Evolutionary conservation across 768 basidiomycete species (phyloP).

Genomic region (Cystofilobasidium macerans): DNA sequence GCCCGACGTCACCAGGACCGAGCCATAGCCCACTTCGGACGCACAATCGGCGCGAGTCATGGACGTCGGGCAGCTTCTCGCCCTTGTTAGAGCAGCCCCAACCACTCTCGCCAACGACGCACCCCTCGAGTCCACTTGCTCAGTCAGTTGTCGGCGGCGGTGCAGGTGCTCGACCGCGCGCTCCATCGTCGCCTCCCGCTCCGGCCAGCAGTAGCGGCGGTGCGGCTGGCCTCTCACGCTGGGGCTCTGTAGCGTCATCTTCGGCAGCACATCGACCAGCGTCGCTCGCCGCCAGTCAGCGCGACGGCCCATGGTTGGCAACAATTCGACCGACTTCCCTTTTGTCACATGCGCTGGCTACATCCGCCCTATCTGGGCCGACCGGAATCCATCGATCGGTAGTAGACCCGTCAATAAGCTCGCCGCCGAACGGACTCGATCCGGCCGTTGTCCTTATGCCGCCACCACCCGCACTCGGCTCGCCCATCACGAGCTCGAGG

Average conservation of each 20-base stretch:
- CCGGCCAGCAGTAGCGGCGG: not conserved
- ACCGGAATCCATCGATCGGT: not conserved
- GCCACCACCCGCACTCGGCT: not conserved
- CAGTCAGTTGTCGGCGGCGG: not conserved
- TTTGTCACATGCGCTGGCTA: not conserved
- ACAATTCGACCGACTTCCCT: not conserved
- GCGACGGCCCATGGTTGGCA: not conserved
- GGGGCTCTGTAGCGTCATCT: not conserved
- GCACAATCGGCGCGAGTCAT: not conserved
- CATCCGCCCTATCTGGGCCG: not conserved
- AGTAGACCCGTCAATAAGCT: no score
- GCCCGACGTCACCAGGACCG: no score
- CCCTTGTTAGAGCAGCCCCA: not conserved
- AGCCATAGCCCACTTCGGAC: not conserved
- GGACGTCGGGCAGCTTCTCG: not conserved
- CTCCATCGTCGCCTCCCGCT: not conserved
- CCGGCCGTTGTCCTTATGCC: not conserved
- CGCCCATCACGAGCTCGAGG: not conserved
- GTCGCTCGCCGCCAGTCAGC: not conserved
- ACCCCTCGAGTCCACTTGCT: not conserved
- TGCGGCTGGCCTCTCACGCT: not conserved
- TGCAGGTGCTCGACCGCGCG: not conserved
- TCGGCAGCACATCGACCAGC: not conserved
- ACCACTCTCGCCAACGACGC: not conserved
- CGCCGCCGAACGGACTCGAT: not conserved